Conservation (phyloP, 306 rosid genomes). For the Quillaja saponaria region DNA sequence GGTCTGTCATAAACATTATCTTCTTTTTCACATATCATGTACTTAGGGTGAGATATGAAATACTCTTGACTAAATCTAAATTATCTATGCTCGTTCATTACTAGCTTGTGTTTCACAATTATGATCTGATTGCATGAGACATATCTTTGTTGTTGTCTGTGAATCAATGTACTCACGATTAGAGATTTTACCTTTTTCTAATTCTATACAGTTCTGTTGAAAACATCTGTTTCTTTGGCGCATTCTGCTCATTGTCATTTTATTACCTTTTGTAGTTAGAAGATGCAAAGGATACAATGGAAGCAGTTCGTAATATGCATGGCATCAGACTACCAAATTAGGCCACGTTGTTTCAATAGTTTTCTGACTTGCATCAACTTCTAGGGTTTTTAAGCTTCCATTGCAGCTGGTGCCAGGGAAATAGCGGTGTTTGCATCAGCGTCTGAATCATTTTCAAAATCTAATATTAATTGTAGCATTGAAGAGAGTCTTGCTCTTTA, state of each 20-base stretch:
- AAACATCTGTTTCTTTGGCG: too few relatives aligned
- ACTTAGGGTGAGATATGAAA: too few relatives aligned
- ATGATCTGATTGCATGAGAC: too few relatives aligned
- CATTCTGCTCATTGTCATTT: not conserved
- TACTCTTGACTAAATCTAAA: too few relatives aligned
- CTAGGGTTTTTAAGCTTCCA: conserved; percentile 86
- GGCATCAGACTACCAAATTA: conserved; percentile 60
- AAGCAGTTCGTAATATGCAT: conserved; percentile 54
- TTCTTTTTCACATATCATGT: too few relatives aligned
- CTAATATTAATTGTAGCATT: conserved; percentile 84
- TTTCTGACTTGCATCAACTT: conserved; percentile 28
- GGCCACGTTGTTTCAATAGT: not conserved
- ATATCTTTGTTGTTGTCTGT: too few relatives aligned
- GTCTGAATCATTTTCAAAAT: conserved; percentile 85
- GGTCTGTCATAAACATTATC: too few relatives aligned
- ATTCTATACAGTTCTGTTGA: too few relatives aligned
- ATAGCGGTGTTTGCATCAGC: conserved; percentile 90
- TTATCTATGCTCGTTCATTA: too few relatives aligned
- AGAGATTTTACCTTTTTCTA: too few relatives aligned
- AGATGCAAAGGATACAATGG: conserved; percentile 85
- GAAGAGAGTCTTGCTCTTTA: conserved; percentile 80
- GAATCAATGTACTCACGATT: too few relatives aligned
- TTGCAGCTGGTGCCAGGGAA: conserved; percentile 88
- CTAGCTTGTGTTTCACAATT: too few relatives aligned
- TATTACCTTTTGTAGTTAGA: conserved; percentile 55